Evolutionary conservation across 192 early-diverging fungal genomes (phyloP).

Genomic region (Globomyces pollinis-pini): DNA sequence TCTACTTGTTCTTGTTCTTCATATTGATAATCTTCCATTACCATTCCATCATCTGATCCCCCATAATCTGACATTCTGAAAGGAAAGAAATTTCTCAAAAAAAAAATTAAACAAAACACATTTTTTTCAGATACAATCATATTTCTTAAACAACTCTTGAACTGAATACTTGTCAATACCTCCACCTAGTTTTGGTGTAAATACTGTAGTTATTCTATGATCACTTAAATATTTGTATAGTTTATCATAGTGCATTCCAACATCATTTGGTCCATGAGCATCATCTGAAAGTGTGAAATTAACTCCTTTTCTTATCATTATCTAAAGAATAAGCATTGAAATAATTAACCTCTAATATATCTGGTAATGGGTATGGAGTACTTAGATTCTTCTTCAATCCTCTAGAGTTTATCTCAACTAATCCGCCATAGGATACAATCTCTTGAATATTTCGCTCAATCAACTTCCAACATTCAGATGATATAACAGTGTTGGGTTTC

Average conservation of each 20-base stretch:
- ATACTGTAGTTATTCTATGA: too few relatives aligned
- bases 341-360: too few relatives aligned
- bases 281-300: slow-evolving; percentile 87
- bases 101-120: neutral
- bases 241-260: slow-evolving; percentile 78
- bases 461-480: slow-evolving; percentile 39
- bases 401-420: slow-evolving; percentile 91
- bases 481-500: slow-evolving; percentile 32
- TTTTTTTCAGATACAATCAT: too few relatives aligned
- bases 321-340: too few relatives aligned
- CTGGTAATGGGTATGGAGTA: slow-evolving; percentile 81
- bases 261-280: slow-evolving; percentile 80
- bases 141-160: too few relatives aligned
- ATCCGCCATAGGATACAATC: slow-evolving; percentile 69
- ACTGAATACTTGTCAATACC: too few relatives aligned
- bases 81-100: neutral
- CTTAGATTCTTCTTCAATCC: slow-evolving; percentile 84
- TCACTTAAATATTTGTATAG: slow-evolving; percentile 22
- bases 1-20: slow-evolving; percentile 1
- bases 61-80: slow-evolving; percentile 5
- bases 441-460: slow-evolving; percentile 73
- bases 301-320: slow-evolving; percentile 61
- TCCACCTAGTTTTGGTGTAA: too few relatives aligned
- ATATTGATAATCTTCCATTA: neutral
- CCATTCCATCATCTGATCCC: neutral